phyloP scores from a whole-genome alignment of 2,329 filamentous ascomycete genomes.

The Bertia moriformis region DNA sequence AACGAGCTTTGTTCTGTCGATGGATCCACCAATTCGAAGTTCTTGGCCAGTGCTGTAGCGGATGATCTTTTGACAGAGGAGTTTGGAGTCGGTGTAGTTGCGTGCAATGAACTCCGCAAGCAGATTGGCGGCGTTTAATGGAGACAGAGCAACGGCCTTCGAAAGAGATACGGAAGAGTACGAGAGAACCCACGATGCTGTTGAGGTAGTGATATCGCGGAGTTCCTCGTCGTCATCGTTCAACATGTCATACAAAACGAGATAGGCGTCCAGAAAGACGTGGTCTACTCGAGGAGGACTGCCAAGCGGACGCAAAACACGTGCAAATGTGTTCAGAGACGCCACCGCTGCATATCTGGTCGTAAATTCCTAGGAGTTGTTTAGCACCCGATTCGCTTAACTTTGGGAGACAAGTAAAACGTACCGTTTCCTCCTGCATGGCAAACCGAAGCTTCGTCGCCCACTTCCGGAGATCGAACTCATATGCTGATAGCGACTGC shows the following conservation, averaged over 20 bases:
- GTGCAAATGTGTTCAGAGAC: constrained; percentile 16
- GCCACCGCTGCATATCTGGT: constrained; percentile 18
- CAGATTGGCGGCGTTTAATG: background rate
- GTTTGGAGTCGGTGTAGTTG: background rate
- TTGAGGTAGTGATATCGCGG: background rate
- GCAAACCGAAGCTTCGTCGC: constrained; percentile 18
- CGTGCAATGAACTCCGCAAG: background rate
- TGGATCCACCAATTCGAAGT: background rate
- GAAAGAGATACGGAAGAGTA: background rate
- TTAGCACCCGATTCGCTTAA: constrained; percentile 1
- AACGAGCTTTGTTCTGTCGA: background rate
- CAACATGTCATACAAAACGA: background rate
- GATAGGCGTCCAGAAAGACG: background rate
- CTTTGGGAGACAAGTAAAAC: too few species aligned
- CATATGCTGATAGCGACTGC: too few species aligned
- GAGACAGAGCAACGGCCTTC: background rate
- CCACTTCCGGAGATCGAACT: constrained; percentile 7
- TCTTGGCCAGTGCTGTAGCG: background rate
- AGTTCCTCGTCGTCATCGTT: background rate
- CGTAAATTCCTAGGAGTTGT: constrained; percentile 16
- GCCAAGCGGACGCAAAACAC: constrained; percentile 2
- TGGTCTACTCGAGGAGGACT: background rate
- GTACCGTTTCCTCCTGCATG: constrained; percentile 22
- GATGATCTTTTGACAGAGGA: background rate
- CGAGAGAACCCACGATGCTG: background rate